Percentiles rank a stretch among this genome's conserved stretches.
These are phyloP conservation scores for Xerocomus spinulosus DNA, from an alignment of 768 basidiomycete species.

Conservation along the genomic window DNA sequence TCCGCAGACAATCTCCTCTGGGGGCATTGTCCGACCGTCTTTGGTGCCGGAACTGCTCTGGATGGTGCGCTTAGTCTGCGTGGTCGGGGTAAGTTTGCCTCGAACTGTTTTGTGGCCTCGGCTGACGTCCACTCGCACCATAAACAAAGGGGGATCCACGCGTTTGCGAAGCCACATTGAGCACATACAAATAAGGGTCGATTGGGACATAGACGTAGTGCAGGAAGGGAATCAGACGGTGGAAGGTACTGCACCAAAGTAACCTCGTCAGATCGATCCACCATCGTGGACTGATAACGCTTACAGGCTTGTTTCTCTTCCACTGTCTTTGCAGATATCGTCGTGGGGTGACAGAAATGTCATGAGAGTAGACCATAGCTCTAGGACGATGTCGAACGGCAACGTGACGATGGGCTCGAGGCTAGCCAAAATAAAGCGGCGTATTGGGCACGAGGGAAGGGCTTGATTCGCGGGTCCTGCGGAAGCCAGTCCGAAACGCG, in stretches of 20 bases:
- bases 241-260: conserved; percentile 35
- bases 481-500: conserved; percentile 28
- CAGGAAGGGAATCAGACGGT: conserved; percentile 45
- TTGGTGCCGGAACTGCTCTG: conserved; percentile 10
- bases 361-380: conserved; percentile 16
- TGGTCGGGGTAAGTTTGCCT: conserved; percentile 35
- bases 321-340: conserved; percentile 39
- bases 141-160: conserved; percentile 46
- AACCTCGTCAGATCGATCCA: conserved; percentile 15
- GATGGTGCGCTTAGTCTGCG: conserved; percentile 30
- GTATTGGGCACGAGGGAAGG: conserved; percentile 28
- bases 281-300: conserved; percentile 14
- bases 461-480: conserved; percentile 21
- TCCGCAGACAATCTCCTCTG: conserved; percentile 21
- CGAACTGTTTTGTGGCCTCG: conserved; percentile 37
- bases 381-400: conserved; percentile 4
- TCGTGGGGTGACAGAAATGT: conserved; percentile 22
- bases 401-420: conserved; percentile 1
- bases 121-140: conserved; percentile 49
- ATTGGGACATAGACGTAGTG: conserved; percentile 38
- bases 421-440: conserved; percentile 22
- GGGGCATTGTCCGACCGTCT: conserved; percentile 5
- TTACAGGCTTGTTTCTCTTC: conserved; percentile 40
- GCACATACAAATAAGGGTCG: conserved; percentile 45
- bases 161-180: conserved; percentile 44